phyloP scores from a whole-genome alignment of 768 basidiomycete genomes.

The Cyathus striatus region DNA sequence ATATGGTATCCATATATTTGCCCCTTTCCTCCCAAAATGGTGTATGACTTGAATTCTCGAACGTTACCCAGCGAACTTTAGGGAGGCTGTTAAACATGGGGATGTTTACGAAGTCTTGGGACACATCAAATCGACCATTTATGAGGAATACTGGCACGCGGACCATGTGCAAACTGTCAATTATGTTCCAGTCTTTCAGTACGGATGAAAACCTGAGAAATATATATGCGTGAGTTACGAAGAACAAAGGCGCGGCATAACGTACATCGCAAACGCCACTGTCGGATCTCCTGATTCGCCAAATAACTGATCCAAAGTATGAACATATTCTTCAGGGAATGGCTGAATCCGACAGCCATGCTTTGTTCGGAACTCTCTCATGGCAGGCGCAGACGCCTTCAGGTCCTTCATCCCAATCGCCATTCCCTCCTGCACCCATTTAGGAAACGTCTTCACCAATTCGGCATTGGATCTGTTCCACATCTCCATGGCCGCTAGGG shows the following conservation, averaged over 20 bases:
- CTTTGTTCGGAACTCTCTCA: constrained; percentile 16
- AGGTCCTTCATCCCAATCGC: constrained; percentile 12
- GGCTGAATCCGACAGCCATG: constrained; percentile 17
- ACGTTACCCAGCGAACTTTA: constrained; percentile 36
- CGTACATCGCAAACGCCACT: constrained; percentile 21
- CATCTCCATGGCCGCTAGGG: constrained; percentile 20
- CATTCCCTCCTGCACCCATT: constrained; percentile 12
- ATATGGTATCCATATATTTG: constrained; percentile 27
- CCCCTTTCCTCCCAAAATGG: constrained; percentile 35
- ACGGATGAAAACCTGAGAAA: constrained; percentile 4
- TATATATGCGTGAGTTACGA: not conserved
- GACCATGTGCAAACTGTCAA: constrained; percentile 36
- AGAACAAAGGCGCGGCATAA: not conserved
- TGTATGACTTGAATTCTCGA: constrained; percentile 34
- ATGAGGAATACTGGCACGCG: constrained; percentile 27
- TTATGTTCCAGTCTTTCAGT: constrained; percentile 37
- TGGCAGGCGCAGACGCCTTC: constrained; percentile 9
- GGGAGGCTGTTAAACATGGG: constrained; percentile 31
- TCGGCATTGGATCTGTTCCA: constrained; percentile 17
- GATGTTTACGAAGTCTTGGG: constrained; percentile 28
- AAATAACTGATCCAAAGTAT: constrained; percentile 16
- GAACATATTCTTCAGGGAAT: constrained; percentile 14
- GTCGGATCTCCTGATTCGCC: constrained; percentile 19
- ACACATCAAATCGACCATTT: constrained; percentile 34
- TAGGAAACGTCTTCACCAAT: constrained; percentile 12